phyloP scores from a whole-genome alignment of 2,329 filamentous ascomycete genomes.

The Fusarium nodosum region DNA sequence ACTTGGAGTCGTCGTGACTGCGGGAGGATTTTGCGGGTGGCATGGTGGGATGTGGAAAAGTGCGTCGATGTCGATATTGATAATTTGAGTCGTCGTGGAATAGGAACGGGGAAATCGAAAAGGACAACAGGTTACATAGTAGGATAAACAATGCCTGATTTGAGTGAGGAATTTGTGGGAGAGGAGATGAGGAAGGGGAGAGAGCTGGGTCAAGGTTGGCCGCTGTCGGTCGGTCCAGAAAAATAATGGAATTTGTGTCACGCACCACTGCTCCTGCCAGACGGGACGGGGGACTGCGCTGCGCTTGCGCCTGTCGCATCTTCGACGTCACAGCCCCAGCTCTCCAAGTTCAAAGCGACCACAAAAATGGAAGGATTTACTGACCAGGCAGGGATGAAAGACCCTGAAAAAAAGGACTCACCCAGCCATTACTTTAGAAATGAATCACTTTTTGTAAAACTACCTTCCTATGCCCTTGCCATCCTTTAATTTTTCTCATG shows the following conservation, averaged over 20 bases:
- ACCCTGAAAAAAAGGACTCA: conserved; percentile 7
- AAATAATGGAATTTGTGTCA: conserved; percentile 16
- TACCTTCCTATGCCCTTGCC: too few species aligned
- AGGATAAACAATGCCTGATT: conserved; percentile 13
- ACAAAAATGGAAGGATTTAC: conserved; percentile 9
- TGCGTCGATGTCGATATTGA: conserved; percentile 4
- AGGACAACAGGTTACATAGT: conserved; percentile 42
- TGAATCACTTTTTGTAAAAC: background rate
- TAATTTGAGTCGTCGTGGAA: conserved; percentile 12
- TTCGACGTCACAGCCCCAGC: conserved; percentile 41
- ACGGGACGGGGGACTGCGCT: background rate
- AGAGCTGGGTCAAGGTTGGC: conserved; percentile 30
- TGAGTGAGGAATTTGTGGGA: conserved; percentile 29
- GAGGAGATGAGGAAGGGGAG: conserved; percentile 39
- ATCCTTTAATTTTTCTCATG: background rate
- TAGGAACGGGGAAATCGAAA: conserved; percentile 12
- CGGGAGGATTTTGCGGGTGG: conserved; percentile 63
- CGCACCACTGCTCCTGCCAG: conserved; percentile 19
- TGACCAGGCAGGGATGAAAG: background rate
- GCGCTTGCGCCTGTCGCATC: conserved; percentile 10
- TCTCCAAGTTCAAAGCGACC: conserved; percentile 3
- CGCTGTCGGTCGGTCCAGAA: conserved; percentile 45
- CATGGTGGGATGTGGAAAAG: conserved; percentile 52
- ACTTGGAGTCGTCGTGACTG: conserved; percentile 62
- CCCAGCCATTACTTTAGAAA: background rate